These are phyloP conservation scores for Marasmius fiardii DNA, from an alignment of 1,284 basidiomycete species.

Conservation along the genomic window DNA sequence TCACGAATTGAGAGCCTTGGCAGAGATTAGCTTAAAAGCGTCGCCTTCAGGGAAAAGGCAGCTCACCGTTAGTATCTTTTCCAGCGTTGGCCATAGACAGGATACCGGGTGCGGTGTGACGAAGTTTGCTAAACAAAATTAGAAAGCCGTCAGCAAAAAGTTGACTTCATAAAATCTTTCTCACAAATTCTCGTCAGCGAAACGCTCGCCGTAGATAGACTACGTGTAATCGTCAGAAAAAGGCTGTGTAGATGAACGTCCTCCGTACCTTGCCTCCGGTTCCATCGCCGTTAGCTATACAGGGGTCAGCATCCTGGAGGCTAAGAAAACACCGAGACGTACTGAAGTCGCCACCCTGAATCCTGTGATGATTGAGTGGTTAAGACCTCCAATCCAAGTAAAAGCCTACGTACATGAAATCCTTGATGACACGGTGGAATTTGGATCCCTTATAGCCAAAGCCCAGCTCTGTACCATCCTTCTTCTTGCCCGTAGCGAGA, in stretches of 20 bases:
- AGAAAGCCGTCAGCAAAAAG: neutral
- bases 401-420: constrained; percentile 77
- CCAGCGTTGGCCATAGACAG: constrained; percentile 95
- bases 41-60: neutral
- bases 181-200: constrained; percentile 97
- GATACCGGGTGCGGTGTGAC: constrained; percentile 80
- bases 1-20: constrained; percentile 80
- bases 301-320: neutral
- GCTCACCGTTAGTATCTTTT: constrained; percentile 78
- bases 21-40: constrained; percentile 14
- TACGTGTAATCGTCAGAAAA: constrained; percentile 22
- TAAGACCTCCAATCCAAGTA: constrained; percentile 24
- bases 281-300: constrained; percentile 83
- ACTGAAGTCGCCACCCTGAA: constrained; percentile 95
- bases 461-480: constrained; percentile 73
- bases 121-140: constrained; percentile 71
- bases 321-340: constrained; percentile 22
- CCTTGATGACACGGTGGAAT: constrained; percentile 97
- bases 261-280: constrained; percentile 80
- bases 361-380: constrained; percentile 34
- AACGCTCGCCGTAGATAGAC: constrained; percentile 91
- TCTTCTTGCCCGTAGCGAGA: constrained; percentile 78
- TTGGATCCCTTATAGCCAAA: constrained; percentile 91
- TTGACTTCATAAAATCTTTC: constrained; percentile 23
- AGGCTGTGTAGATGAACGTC: neutral